Evolutionary conservation across 2,329 filamentous ascomycete species (phyloP).

Genomic region (Teratosphaeria destructans): DNA sequence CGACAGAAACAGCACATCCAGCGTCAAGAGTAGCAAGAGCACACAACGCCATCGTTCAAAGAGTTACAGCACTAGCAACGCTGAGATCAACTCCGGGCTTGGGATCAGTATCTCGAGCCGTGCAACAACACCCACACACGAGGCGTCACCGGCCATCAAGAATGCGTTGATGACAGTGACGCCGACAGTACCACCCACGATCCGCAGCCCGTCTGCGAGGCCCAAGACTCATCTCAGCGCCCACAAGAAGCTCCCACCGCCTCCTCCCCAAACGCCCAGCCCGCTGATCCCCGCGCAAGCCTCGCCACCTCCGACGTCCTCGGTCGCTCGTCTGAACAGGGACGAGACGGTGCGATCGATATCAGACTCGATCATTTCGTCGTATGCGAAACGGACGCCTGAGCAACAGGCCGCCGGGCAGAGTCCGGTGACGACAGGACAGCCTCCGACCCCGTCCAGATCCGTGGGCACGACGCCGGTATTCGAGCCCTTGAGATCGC

Average conservation of each 20-base stretch:
- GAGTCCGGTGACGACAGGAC: neutral
- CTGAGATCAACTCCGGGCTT: constrained; percentile 4
- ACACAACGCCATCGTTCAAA: neutral
- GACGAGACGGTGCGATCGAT: constrained; percentile 20
- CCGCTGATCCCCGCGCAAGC: constrained; percentile 1
- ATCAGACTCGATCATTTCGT: constrained; percentile 24
- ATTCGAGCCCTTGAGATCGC: neutral
- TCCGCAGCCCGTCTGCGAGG: constrained; percentile 1
- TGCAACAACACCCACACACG: constrained; percentile 3
- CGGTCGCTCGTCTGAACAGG: constrained; percentile 3
- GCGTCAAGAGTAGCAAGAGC: neutral
- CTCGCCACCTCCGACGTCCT: neutral
- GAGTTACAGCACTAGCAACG: neutral
- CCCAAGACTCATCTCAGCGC: constrained; percentile 9
- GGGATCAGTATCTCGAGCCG: constrained; percentile 9
- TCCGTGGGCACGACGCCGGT: neutral
- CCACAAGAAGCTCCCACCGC: constrained; percentile 17
- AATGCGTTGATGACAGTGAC: neutral
- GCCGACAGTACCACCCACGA: neutral
- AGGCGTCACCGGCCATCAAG: neutral
- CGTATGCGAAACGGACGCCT: constrained; percentile 14
- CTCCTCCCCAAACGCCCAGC: constrained; percentile 10
- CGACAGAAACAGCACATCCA: constrained; percentile 4
- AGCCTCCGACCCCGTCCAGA: neutral
- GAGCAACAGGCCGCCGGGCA: neutral